phyloP scores from a whole-genome alignment of 768 basidiomycete genomes.

The Collybia sordida region DNA sequence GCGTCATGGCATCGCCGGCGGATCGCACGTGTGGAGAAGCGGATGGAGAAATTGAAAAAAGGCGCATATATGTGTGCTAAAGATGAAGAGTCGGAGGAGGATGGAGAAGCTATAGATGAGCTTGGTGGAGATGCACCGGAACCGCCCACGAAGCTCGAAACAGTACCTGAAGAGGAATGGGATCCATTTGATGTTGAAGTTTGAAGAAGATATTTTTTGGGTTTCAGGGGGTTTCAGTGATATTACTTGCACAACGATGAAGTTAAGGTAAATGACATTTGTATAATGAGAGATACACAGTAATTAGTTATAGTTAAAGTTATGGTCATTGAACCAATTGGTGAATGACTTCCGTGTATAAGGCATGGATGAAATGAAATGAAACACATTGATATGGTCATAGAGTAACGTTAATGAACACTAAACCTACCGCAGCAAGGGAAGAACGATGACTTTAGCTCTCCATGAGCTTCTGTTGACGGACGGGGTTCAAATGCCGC shows the following conservation, averaged over 20 bases:
- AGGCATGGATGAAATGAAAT: no score
- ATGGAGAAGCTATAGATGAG: slow-evolving; percentile 19
- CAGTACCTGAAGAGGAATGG: slow-evolving; percentile 20
- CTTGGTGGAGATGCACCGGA: slow-evolving; percentile 5
- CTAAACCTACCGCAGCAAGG: no score
- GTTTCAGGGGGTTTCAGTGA: neutral
- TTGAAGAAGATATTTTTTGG: slow-evolving; percentile 5
- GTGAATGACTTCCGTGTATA: no score
- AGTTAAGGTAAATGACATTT: neutral
- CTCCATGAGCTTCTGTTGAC: no score
- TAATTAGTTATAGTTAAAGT: slow-evolving; percentile 1
- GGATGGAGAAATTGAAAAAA: slow-evolving; percentile 33
- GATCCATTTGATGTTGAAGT: slow-evolving; percentile 29
- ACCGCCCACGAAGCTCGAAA: slow-evolving; percentile 8
- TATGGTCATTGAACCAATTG: no score
- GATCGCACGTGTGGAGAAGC: slow-evolving; percentile 26
- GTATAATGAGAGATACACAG: neutral
- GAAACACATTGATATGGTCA: no score
- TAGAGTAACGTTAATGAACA: no score
- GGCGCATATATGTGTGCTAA: slow-evolving; percentile 26
- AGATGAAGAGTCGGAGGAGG: slow-evolving; percentile 27
- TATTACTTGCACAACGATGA: neutral
- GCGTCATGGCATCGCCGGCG: slow-evolving; percentile 31
- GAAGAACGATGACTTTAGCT: no score
- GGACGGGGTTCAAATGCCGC: no score